phyloP scores from a whole-genome alignment of 768 basidiomycete species.

The Chlorophyllum brunneum region DNA sequence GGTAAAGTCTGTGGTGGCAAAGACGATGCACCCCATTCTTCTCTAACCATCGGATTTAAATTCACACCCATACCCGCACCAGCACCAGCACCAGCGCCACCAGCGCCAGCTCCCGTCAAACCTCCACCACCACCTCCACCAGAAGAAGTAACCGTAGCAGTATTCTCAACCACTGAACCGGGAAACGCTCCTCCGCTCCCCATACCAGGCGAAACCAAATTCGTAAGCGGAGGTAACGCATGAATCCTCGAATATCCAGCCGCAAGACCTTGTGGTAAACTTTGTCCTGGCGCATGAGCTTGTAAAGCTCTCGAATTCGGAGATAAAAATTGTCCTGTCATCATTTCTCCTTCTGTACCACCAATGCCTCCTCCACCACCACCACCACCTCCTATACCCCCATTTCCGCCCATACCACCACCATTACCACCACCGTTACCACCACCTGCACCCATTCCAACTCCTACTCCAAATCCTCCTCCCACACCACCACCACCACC shows the following conservation, averaged over 20 bases:
- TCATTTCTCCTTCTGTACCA: slow-evolving; percentile 14
- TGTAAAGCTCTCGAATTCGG: slow-evolving; percentile 79
- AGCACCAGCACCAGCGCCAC: neutral
- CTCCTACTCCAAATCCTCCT: slow-evolving; percentile 36
- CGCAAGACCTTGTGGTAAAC: slow-evolving; percentile 87
- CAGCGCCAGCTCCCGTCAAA: neutral
- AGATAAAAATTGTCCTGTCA: slow-evolving; percentile 39
- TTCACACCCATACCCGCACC: slow-evolving; percentile 19
- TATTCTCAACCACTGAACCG: neutral
- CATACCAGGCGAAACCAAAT: slow-evolving; percentile 30
- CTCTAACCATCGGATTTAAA: slow-evolving; percentile 23
- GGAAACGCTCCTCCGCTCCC: slow-evolving; percentile 11
- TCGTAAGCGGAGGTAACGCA: slow-evolving; percentile 47
- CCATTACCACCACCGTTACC: slow-evolving; percentile 37
- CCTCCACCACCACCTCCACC: neutral
- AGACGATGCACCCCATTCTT: slow-evolving; percentile 18
- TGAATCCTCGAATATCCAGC: slow-evolving; percentile 90
- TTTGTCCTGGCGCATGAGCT: slow-evolving; percentile 86
- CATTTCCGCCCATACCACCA: slow-evolving; percentile 26
- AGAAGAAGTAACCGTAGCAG: no score
- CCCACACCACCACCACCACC: slow-evolving; percentile 15
- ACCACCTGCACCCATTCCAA: slow-evolving; percentile 31
- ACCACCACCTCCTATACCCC: neutral
- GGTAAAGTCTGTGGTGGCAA: slow-evolving; percentile 10
- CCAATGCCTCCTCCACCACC: neutral